These are phyloP conservation scores for Sphaerulina vaccinii DNA, from an alignment of 2,329 filamentous ascomycete genomes.

Conservation along the genomic window DNA sequence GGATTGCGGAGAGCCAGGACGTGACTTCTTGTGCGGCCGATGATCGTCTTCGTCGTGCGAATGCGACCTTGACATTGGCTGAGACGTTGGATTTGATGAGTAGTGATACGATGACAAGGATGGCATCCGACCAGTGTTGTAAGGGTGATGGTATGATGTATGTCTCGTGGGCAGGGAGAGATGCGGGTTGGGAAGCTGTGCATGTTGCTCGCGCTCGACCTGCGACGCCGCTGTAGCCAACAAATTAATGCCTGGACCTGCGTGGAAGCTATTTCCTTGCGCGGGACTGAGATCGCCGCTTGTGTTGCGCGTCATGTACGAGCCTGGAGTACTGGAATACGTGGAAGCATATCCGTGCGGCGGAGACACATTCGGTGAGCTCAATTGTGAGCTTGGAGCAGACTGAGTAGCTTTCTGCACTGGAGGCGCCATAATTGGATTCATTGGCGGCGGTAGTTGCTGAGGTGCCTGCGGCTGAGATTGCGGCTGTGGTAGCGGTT, in stretches of 20 bases:
- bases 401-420: constrained; percentile 75
- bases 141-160: constrained; percentile 48
- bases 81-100: constrained; percentile 47
- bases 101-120: constrained; percentile 75
- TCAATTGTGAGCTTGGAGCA: constrained; percentile 79
- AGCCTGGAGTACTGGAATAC: constrained; percentile 58
- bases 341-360: constrained; percentile 74
- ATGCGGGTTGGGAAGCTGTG: constrained; percentile 45
- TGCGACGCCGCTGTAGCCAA: constrained; percentile 68
- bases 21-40: constrained; percentile 78
- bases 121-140: constrained; percentile 63
- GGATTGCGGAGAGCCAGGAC: constrained; percentile 91
- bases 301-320: constrained; percentile 58
- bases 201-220: constrained; percentile 60
- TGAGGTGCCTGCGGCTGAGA: constrained; percentile 18
- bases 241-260: constrained; percentile 64
- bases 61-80: constrained; percentile 89
- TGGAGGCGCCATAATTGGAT: constrained; percentile 12
- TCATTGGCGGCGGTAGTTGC: constrained; percentile 14
- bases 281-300: constrained; percentile 48
- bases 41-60: constrained; percentile 81
- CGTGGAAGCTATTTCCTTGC: constrained; percentile 41
- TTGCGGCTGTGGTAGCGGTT: constrained; percentile 19
- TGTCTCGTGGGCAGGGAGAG: constrained; percentile 35
- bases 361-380: constrained; percentile 93